A percentile compares a stretch with the other conserved stretches of the same genome.
phyloP scores from a whole-genome alignment of 371 early-diverging fungal species.

The Conidiobolus incongruus region DNA sequence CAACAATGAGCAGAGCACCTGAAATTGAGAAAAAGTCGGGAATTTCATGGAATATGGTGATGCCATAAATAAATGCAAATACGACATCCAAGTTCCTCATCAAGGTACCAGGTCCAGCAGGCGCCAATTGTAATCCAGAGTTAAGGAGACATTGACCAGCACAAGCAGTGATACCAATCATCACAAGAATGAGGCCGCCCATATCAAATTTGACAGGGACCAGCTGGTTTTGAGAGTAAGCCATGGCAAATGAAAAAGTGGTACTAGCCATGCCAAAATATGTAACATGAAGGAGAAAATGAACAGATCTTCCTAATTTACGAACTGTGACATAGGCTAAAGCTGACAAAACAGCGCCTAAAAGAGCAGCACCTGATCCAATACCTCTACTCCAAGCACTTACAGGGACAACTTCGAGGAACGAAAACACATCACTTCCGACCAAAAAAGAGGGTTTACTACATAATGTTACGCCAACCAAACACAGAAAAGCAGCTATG shows the following conservation, averaged over 20 bases:
- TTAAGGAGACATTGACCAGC: slow-evolving; percentile 53
- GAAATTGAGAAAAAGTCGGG: slow-evolving; percentile 23
- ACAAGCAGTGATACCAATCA: slow-evolving; percentile 19
- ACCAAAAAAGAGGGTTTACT: slow-evolving; percentile 39
- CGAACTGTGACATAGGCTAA: slow-evolving; percentile 48
- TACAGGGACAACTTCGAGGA: neutral
- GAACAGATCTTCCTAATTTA: slow-evolving; percentile 32
- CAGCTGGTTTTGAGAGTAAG: slow-evolving; percentile 1
- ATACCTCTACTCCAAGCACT: neutral
- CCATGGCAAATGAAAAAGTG: slow-evolving; percentile 9
- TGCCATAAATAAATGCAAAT: slow-evolving; percentile 55
- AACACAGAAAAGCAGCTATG: slow-evolving; percentile 20
- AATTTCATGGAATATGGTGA: slow-evolving; percentile 33
- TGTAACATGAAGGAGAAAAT: slow-evolving; percentile 48
- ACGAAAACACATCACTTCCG: neutral
- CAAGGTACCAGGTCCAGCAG: slow-evolving; percentile 48
- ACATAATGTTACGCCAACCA: slow-evolving; percentile 39
- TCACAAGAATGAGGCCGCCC: neutral
- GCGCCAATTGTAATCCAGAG: slow-evolving; percentile 46
- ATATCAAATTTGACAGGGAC: neutral
- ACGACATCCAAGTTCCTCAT: slow-evolving; percentile 67
- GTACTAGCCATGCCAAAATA: slow-evolving; percentile 42
- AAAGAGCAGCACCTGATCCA: slow-evolving; percentile 1
- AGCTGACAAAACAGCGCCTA: slow-evolving; percentile 10
- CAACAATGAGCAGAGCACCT: slow-evolving; percentile 41